phyloP scores from a whole-genome alignment of 2,329 filamentous ascomycete genomes.

The Arthroderma sp. region DNA sequence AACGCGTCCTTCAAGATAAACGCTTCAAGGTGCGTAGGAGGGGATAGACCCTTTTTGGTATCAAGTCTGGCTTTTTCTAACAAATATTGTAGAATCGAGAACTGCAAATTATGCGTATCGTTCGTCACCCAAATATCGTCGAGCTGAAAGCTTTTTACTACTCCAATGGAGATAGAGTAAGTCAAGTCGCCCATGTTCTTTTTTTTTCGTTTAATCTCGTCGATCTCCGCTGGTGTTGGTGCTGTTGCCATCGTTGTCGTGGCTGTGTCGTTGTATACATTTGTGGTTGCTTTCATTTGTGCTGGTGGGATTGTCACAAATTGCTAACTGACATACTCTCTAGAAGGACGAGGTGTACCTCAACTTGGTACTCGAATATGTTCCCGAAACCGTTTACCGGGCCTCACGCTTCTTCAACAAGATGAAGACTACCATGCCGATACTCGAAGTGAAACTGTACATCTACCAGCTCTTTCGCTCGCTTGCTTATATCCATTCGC shows the following conservation, averaged over 20 bases:
- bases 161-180: constrained; percentile 93
- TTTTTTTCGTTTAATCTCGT: constrained; percentile 4
- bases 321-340: not conserved
- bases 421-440: constrained; percentile 99
- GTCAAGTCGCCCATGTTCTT: constrained; percentile 18
- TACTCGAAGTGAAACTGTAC: constrained; percentile 96
- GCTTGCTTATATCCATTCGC: constrained; percentile 95
- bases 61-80: constrained; percentile 15
- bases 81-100: constrained; percentile 66
- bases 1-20: constrained; percentile 97
- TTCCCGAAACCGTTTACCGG: constrained; percentile 95
- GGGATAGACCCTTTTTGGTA: not conserved
- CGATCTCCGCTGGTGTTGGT: not conserved
- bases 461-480: constrained; percentile 99
- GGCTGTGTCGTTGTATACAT: not conserved
- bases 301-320: not conserved
- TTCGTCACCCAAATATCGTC: constrained; percentile 96
- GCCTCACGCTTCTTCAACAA: constrained; percentile 99
- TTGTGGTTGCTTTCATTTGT: not conserved
- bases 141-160: constrained; percentile 99
- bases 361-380: constrained; percentile 94
- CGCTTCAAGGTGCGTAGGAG: constrained; percentile 75
- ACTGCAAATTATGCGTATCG: constrained; percentile 98
- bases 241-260: not conserved
- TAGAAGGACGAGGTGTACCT: constrained; percentile 98